Evolutionary conservation across 176 grass and related monocot species (phyloP), one percentile per base, ranked within the genome.

Genomic region (Rhynchospora pubera): DNA sequence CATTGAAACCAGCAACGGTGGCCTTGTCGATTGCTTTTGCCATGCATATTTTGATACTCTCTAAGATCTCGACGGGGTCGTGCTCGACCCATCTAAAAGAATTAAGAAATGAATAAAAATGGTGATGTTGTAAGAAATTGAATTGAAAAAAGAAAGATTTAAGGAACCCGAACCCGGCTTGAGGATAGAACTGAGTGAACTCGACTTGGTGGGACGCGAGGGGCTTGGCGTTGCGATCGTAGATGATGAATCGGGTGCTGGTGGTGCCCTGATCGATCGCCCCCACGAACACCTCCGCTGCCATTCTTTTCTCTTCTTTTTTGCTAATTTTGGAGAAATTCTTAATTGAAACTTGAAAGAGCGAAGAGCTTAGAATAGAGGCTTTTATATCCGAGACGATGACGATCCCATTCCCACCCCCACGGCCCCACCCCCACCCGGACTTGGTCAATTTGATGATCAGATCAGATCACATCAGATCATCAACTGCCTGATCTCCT

Each of bases 61-160:
- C 82, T 43, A 91, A 72, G 67, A 98, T 95, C 86, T 98, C 96
- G 85, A 89, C 78, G 24, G 96, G 96, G 63, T 98, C 96, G 86
- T 98, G 96, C 89, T 98, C 96, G 11, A 95, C 96, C 92, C 96
- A 98, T 87, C 96, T n/a, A n/a, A n/a, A n/a, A n/a, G n/a, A n/a
- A n/a, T n/a, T n/a, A n/a, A n/a, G n/a, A n/a, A n/a, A n/a, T n/a
- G n/a, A n/a, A n/a, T n/a, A n/a, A n/a, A n/a, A n/a, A n/a, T n/a
- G n/a, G n/a, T n/a, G n/a, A n/a, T n/a, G n/a, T n/a, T n/a, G n/a
- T n/a, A n/a, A n/a, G n/a, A n/a, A n/a, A n/a, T n/a, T n/a, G n/a
- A n/a, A n/a, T n/a, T n/a, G n/a, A n/a, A n/a, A n/a, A n/a, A n/a
- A n/a, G n/a, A n/a, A n/a, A n/a, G n/a, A n/a, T n/a, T n/a, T n/a